These are phyloP conservation scores for Gyromitra esculenta DNA, from an alignment of 2,329 filamentous ascomycete species.

Conservation along the genomic window DNA sequence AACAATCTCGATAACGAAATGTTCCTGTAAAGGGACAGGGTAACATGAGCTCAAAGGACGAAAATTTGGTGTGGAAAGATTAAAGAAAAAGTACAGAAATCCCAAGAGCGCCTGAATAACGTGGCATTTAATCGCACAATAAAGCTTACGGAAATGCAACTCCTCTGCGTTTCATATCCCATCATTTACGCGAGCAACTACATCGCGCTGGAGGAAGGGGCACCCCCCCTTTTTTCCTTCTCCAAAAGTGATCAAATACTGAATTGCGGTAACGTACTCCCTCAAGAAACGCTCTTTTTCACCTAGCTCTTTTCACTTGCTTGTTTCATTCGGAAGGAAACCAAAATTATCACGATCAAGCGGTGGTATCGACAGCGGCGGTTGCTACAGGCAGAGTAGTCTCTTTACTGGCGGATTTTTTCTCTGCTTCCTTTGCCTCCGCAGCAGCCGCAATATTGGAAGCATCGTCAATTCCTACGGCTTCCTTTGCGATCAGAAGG, in stretches of 20 bases:
- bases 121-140: constrained; percentile 8
- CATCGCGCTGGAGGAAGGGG: not conserved
- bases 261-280: constrained; percentile 12
- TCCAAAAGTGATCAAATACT: constrained; percentile 11
- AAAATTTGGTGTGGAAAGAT: not conserved
- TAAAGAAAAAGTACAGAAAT: constrained; percentile 2
- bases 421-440: constrained; percentile 46
- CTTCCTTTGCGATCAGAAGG: constrained; percentile 55
- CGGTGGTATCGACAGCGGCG: constrained; percentile 9
- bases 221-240: too few relatives aligned
- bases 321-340: not conserved
- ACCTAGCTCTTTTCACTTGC: not conserved
- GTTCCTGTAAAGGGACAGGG: not conserved
- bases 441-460: constrained; percentile 41
- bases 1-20: not conserved
- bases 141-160: not conserved
- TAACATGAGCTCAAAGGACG: constrained; percentile 1
- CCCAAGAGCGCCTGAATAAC: constrained; percentile 3
- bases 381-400: constrained; percentile 26
- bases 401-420: constrained; percentile 22
- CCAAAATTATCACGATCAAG: constrained; percentile 22
- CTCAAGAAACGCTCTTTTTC: not conserved
- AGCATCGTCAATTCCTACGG: constrained; percentile 52
- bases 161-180: not conserved
- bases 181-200: not conserved